Evolutionary conservation across 768 basidiomycete species (phyloP), one percentile per base, ranked within the genome.

Genomic region (Termitomyces sp.): DNA sequence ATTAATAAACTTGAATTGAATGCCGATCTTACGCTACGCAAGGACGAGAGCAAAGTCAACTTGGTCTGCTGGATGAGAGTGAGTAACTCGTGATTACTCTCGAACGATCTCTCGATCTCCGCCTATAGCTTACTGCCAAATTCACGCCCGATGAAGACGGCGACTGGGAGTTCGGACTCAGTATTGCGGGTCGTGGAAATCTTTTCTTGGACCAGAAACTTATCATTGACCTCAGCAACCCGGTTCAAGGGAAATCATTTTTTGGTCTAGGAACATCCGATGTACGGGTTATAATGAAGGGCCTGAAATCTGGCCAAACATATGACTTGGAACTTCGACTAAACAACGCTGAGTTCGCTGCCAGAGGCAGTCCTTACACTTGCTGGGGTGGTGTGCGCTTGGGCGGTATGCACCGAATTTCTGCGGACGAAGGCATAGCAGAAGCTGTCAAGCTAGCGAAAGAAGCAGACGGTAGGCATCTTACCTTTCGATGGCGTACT

Each of bases 111-210:
- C 47, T 54, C 10, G 59, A 48, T 29, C 42, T 46, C 53, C 2
- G 18, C n/a, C 31, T 29, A 44, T 41, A 79, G 77, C 77, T 74
- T 49, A 69, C 72, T 6, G 68, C 77, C 6, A 74, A 65, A 32
- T 80, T 84, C 67, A 68, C 71, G 31, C 83, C 82, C 37, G 74
- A 83, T 64, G 74, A 82, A 72, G 67, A 75, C 66, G 74, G 81
- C 24, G 73, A 82, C 64, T 76, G 79, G 72, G 77, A 81, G 54
- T 68, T 86, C 48, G 78, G 77, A 3, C 63, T 80, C 53, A 76
- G 68, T 61, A 60, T 77, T 47, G 74, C 77, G 16, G 79, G 79
- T 22, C 55, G 63, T 6, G 79, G 75, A 24, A 80, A 77, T 61
- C 69, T 87, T 22, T 86, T 79, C 71, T 58, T 87, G 50, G 76